These are phyloP conservation scores for Blastobotrys raffinosifermentans DNA, from an alignment of 1,139 yeast species.

Conservation along the genomic window DNA sequence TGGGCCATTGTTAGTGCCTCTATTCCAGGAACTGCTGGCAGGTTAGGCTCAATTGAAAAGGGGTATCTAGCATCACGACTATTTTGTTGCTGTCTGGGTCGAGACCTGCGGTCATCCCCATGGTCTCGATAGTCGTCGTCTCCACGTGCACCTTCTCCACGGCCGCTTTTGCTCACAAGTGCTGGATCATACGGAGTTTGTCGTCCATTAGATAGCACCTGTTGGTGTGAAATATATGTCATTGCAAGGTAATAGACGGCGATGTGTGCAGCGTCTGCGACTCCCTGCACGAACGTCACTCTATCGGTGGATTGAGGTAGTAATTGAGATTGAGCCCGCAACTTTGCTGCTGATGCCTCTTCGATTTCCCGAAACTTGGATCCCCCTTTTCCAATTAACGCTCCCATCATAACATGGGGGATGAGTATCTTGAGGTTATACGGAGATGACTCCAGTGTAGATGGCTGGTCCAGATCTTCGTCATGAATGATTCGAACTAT, in stretches of 20 bases:
- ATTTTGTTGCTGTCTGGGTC: no score
- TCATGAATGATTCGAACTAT: slow-evolving; percentile 61
- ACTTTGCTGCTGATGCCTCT: slow-evolving; percentile 72
- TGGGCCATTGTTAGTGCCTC: slow-evolving; percentile 19
- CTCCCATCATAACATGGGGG: slow-evolving; percentile 80
- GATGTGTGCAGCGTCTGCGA: slow-evolving; percentile 81
- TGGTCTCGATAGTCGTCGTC: no score
- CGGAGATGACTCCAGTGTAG: slow-evolving; percentile 48
- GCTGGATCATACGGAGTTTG: slow-evolving; percentile 17
- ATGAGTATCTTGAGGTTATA: slow-evolving; percentile 58
- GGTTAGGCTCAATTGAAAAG: no score
- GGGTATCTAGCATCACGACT: background rate
- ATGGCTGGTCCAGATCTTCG: slow-evolving; percentile 63
- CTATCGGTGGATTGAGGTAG: slow-evolving; percentile 80
- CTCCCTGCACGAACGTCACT: slow-evolving; percentile 65
- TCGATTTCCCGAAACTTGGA: slow-evolving; percentile 74
- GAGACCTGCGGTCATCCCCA: no score
- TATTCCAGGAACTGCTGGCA: no score
- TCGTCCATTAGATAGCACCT: slow-evolving; percentile 11
- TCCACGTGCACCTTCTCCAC: no score
- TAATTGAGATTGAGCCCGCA: slow-evolving; percentile 70
- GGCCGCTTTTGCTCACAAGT: slow-evolving; percentile 1
- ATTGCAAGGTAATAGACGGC: slow-evolving; percentile 72
- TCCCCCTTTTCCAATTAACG: slow-evolving; percentile 76
- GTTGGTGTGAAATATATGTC: slow-evolving; percentile 34